Evolutionary conservation across 192 early-diverging fungal genomes (phyloP), one percentile per base, ranked within the genome.

Genomic region (Chytriomyces confervae): DNA sequence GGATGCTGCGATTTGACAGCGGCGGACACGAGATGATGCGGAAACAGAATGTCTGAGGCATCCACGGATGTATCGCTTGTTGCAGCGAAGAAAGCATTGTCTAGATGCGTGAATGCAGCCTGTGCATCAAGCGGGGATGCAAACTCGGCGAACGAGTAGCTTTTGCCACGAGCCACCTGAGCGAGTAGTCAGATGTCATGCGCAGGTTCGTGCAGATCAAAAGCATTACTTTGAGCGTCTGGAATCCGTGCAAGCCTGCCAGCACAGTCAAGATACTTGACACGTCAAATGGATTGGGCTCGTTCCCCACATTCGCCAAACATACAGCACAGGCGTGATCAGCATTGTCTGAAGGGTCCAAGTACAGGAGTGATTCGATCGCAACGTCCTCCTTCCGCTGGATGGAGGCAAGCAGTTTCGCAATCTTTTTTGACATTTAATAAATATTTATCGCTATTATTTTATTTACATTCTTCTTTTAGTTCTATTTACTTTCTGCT

Each of bases 131-230:
- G 10, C 23, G 51, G 68, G 8, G 65, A 60, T 9, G 16, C 45
- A 62, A 78, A 78, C 20, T 6, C 53, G 18, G 57, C 61, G 62
- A 78, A 78, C 13, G 77, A 69, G 53, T 53, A 78, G 45, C 53
- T 36, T 36, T 53, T 13, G 7, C 67, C 67, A 6, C 63, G 61
- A 10, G 57, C 16, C 8, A 74, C 72, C 72, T 72, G 47, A 5
- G 18, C 1, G 36, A 69, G 67, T 9, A 48, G 9, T 69, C 29
- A 18, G 67, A 29, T 1, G 2, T 16, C 36, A 13, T 13, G 3
- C 4, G 27, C 29, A 64, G 16, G 10, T 16, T 24, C 18, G 11
- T 18, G 18, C 27, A 29, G 18, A 27, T 23, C 10, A 64, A 29
- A n/a, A 9, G 8, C 9, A 8, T 20, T 13, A 63, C 72, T 46